Conservation (phyloP, 805 yeast species). For the Suhomyces tanzawaensis region DNA sequence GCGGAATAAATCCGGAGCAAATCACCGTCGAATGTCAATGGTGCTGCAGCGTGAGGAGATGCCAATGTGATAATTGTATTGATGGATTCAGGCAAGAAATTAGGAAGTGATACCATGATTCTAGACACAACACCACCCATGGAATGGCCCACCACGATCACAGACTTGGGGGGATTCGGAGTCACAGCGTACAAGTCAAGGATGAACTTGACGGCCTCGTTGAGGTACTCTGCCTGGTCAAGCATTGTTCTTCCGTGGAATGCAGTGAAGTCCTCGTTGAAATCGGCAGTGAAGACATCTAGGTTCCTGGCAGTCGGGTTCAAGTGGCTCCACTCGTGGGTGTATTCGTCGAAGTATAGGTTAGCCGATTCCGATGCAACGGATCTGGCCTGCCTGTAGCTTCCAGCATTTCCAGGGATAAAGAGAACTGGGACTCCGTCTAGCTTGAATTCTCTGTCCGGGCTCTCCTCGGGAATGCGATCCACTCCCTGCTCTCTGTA, state of each 20-base stretch:
- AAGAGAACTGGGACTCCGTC: conserved; percentile 87
- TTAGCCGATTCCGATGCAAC: conserved; percentile 81
- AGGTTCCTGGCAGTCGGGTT: conserved; percentile 41
- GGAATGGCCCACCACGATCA: conserved; percentile 83
- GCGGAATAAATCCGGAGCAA: conserved; percentile 69
- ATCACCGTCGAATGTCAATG: conserved; percentile 91
- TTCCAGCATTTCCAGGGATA: conserved; percentile 98
- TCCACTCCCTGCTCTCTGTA: conserved; percentile 83
- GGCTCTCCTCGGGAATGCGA: conserved; percentile 44
- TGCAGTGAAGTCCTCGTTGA: conserved; percentile 94
- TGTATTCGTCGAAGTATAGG: conserved; percentile 41
- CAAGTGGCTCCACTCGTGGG: conserved; percentile 1
- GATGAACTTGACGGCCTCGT: conserved; percentile 81
- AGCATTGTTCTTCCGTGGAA: conserved; percentile 91
- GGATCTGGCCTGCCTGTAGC: conserved; percentile 84
- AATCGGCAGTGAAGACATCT: conserved; percentile 90
- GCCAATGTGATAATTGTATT: conserved; percentile 84
- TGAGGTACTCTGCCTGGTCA: conserved; percentile 90
- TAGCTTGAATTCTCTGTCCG: conserved; percentile 27
- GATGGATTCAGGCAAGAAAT: conserved; percentile 67
- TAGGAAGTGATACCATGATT: conserved; percentile 75
- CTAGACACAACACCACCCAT: conserved; percentile 98
- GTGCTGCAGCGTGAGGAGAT: conserved; percentile 90
- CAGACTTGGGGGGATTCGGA: conserved; percentile 57
- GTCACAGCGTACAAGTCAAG: conserved; percentile 58